These are phyloP conservation scores for Jaenimonas drosophilae DNA, from an alignment of 208 protist species.

Conservation along the genomic window DNA sequence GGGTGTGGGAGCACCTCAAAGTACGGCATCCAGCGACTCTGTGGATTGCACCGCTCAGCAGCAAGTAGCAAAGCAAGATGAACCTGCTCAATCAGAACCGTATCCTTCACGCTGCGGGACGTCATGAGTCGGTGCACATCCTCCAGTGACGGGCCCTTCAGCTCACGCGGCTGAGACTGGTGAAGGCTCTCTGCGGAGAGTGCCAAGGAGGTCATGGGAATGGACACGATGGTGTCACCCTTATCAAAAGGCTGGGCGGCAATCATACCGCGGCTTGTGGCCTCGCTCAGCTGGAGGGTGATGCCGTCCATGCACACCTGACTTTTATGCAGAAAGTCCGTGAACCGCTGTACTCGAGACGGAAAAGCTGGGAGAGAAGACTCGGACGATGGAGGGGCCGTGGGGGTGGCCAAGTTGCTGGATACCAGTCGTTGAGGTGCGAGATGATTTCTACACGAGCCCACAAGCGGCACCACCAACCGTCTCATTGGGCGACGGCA, in stretches of 20 bases:
- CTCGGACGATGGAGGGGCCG: no score
- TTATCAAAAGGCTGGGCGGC: conserved; percentile 30
- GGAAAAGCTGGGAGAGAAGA: no score
- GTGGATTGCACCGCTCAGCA: conserved; percentile 34
- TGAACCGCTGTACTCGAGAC: no score
- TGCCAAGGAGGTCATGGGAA: conserved; percentile 28
- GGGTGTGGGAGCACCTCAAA: conserved; percentile 60
- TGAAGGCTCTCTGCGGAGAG: conserved; percentile 34
- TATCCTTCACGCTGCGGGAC: conserved; percentile 46
- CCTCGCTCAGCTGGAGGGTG: conserved; percentile 18
- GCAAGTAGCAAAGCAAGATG: conserved; percentile 60
- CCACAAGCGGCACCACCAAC: no score
- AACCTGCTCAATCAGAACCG: conserved; percentile 62
- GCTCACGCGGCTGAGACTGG: conserved; percentile 5
- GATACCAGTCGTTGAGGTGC: no score
- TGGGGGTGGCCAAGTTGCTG: no score
- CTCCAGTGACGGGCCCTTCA: conserved; percentile 34
- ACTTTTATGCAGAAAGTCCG: no score
- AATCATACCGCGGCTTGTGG: conserved; percentile 38
- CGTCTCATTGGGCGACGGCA: no score
- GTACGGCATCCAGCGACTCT: conserved; percentile 34
- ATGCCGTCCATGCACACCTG: conserved; percentile 39
- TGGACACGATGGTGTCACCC: conserved; percentile 49
- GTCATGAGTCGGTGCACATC: conserved; percentile 38
- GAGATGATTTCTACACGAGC: no score